phyloP scores from a whole-genome alignment of 805 yeast genomes.

The Cyberlindnera nakhonratchasimensis region DNA sequence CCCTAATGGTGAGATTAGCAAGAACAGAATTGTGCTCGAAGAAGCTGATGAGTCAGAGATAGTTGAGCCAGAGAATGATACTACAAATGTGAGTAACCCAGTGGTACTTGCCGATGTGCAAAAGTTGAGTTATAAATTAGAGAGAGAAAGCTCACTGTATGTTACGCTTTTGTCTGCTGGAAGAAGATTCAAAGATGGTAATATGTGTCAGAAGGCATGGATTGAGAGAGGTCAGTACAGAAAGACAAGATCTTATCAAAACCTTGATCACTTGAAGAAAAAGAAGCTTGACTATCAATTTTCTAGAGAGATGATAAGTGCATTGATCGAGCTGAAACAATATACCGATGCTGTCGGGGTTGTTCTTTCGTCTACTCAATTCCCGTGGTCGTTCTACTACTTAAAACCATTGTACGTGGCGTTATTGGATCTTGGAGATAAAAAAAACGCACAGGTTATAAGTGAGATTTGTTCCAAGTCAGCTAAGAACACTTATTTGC shows the following conservation, averaged over 20 bases:
- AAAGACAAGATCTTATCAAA: constrained; percentile 47
- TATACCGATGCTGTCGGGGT: constrained; percentile 69
- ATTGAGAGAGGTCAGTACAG: constrained; percentile 74
- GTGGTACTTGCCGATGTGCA: constrained; percentile 13
- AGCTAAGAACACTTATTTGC: not conserved
- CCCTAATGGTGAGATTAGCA: constrained; percentile 24
- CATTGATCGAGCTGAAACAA: constrained; percentile 52
- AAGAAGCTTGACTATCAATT: constrained; percentile 57
- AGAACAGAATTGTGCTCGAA: constrained; percentile 11
- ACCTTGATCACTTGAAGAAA: constrained; percentile 34
- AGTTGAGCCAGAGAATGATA: constrained; percentile 4
- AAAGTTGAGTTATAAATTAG: constrained; percentile 12
- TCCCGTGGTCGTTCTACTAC: constrained; percentile 60
- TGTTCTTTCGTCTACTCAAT: constrained; percentile 62
- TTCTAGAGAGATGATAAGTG: constrained; percentile 66
- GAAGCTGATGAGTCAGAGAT: constrained; percentile 18
- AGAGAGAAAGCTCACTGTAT: constrained; percentile 21
- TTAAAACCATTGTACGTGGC: constrained; percentile 39
- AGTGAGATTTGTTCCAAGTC: constrained; percentile 27
- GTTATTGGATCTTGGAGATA: constrained; percentile 44
- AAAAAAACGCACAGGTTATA: constrained; percentile 29
- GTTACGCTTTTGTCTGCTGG: constrained; percentile 46
- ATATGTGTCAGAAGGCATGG: constrained; percentile 69
- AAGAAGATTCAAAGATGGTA: constrained; percentile 46
- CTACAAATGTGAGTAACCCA: constrained; percentile 15